Base-by-base conservation (phyloP, 768 basidiomycete species). In the Naganishia friedmannii region DNA sequence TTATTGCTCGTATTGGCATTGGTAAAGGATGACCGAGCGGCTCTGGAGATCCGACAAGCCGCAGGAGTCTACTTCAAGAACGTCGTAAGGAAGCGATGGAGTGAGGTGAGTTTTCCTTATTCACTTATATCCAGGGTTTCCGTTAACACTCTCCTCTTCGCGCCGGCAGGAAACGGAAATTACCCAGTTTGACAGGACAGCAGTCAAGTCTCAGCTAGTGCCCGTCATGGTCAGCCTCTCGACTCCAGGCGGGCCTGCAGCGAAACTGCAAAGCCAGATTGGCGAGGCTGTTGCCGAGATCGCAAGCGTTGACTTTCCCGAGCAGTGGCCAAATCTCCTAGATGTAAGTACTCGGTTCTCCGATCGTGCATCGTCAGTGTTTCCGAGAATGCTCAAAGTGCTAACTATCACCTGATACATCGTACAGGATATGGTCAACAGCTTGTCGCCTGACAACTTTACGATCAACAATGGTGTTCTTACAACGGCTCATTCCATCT, bases 401-500 rank as follows among this genome's bases (percentile, higher is more conserved):
- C 67, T 68, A 57, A 51, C 60, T 63, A 53, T 68, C 21, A 45
- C 46, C 21, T 31, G 12, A 26, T 28, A 26, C 26, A 23, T 32
- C 39, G 45, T 57, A 42, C 75, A 96, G 93, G 92, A 93, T 90
- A 88, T 99, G 54, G 90, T 95, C 23, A 79, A 82, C 23, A 92
- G 91, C 42, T 85, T 98, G 17, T 92, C 92, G 1, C 83, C 84
- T 4, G 86, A 88, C 2, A 88, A 95, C 75, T 94, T 92, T 77
- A 88, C 88, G 70, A 80, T 91, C 73, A 98, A 96, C 80, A 84
- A 94, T 28, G 91, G 90, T 57, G 91, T 99, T 10, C 85, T 99
- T 53, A 87, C 96, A 77, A 93, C 93, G 0, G 93, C 93, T 0
- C 96, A 97, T 79, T 94, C 92, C 46, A 97, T 99, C 76, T 98